Evolutionary conservation across 176 grass and related monocot species (phyloP), one percentile per base, ranked within the genome.

Genomic region (Ensete ventricosum): DNA sequence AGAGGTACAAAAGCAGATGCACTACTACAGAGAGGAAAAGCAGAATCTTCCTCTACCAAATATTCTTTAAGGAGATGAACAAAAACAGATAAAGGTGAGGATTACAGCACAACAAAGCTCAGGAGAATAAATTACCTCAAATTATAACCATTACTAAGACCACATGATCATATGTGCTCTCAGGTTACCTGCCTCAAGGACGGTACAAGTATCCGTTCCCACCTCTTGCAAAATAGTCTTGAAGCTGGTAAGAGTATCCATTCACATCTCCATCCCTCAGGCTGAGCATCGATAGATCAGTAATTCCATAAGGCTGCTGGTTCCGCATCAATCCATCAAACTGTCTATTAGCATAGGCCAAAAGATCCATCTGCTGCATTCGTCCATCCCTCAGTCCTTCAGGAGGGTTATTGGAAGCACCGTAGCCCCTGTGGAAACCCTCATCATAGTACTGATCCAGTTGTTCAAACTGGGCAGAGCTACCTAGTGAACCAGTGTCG

Each of bases 61-160:
- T 74, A 69, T 71, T 71, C 68, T 52, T 71, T 52, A 9, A 52
- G 20, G 16, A 71, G 20, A 62, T 19, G 7, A 19, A 62, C 14
- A 62, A 62, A 62, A 7, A 14, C n/a, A 43, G 60, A 34, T 12
- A 75, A 75, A 75, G 24, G 58, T 65, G 52, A 76, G 64, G 83
- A 85, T 85, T 87, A 91, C 85, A 91, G 53, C 84, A 85, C 84
- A 67, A 80, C 55, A 26, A 82, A 27, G 80, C 83, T 85, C 85
- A 85, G 83, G 79, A 78, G 79, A 62, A 73, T 83, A 82, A 73
- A 72, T 77, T 62, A 80, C 77, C 79, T 64, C 59, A 27, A 83
- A 87, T 71, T 87, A 87, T 84, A 82, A 73, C 52, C 82, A 89
- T 91, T 84, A 89, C 89, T 94, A 74, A 7, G 76, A 85, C 50